Percentiles rank a stretch among this genome's conserved stretches.
Evolutionary conservation across 768 basidiomycete genomes (phyloP).

Genomic region (Tulasnella sp.): DNA sequence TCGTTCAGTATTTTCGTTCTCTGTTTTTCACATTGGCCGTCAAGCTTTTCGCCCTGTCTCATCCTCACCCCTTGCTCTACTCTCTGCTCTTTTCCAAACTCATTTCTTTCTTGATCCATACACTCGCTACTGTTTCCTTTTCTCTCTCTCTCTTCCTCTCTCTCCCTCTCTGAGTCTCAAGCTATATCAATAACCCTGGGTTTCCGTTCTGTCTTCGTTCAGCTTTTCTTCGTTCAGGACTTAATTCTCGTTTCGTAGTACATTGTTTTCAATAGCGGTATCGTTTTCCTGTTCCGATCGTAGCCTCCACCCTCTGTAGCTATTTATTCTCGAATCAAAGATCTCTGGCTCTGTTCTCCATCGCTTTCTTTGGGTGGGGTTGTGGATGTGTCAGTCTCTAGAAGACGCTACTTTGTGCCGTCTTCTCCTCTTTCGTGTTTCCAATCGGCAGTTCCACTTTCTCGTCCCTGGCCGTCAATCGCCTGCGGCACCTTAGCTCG

Average conservation of each 20-base stretch:
- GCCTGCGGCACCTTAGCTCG: slow-evolving; percentile 22
- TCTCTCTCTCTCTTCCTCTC: not conserved
- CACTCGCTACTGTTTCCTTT: slow-evolving; percentile 4
- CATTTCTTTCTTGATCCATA: not conserved
- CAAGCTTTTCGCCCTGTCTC: not conserved
- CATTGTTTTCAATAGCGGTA: slow-evolving; percentile 6
- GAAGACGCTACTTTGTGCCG: not conserved
- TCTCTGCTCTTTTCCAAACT: not conserved
- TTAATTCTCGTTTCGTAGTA: slow-evolving; percentile 8
- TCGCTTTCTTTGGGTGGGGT: not conserved
- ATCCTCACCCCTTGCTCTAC: not conserved
- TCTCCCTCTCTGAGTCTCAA: not conserved
- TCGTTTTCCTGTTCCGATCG: slow-evolving; percentile 3
- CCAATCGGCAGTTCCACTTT: slow-evolving; percentile 34
- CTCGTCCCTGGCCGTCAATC: slow-evolving; percentile 27
- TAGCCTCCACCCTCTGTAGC: not conserved
- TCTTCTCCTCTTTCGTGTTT: slow-evolving; percentile 29
- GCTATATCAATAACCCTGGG: not conserved
- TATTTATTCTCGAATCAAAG: not conserved
- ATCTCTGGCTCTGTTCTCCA: not conserved
- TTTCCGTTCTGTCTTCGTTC: not conserved
- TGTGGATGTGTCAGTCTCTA: not conserved
- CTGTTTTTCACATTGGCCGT: slow-evolving; percentile 5
- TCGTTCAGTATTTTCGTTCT: slow-evolving; percentile 7
- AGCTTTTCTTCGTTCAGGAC: not conserved